phyloP scores from a whole-genome alignment of 208 protist species.

The Blechomonas ayalai region DNA sequence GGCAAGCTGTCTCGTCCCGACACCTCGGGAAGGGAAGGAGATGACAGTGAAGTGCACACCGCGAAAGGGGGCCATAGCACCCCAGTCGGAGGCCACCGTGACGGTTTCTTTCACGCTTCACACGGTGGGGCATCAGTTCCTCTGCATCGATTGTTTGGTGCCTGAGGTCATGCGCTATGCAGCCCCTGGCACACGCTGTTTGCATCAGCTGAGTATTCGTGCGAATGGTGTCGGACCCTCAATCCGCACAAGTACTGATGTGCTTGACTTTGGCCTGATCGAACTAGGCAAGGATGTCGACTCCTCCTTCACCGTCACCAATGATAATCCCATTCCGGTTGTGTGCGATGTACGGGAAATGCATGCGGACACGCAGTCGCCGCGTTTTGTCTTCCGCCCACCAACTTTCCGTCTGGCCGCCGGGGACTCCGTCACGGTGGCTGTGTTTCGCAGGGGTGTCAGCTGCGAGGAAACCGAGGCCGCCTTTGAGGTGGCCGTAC shows the following conservation, averaged over 20 bases:
- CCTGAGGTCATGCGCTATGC: conserved; percentile 37
- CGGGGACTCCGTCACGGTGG: conserved; percentile 77
- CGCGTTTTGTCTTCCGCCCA: conserved; percentile 80
- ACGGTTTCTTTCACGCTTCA: conserved; percentile 60
- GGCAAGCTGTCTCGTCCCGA: neutral
- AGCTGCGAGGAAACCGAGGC: conserved; percentile 70
- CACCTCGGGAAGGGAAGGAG: conserved; percentile 8
- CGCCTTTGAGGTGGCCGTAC: conserved; percentile 84
- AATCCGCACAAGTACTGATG: conserved; percentile 63
- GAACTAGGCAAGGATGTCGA: conserved; percentile 59
- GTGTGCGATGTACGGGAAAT: conserved; percentile 68
- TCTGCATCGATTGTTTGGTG: conserved; percentile 56
- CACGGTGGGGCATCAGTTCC: conserved; percentile 33
- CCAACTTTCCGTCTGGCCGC: conserved; percentile 57
- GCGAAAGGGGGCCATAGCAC: conserved; percentile 44
- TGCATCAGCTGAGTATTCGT: conserved; percentile 27
- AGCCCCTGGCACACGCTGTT: conserved; percentile 12
- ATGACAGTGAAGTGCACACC: conserved; percentile 58
- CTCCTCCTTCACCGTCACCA: conserved; percentile 81
- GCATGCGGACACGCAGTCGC: conserved; percentile 63
- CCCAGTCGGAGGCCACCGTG: conserved; percentile 29
- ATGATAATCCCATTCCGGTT: conserved; percentile 78
- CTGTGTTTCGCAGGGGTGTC: conserved; percentile 80
- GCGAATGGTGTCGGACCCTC: conserved; percentile 68
- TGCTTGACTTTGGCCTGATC: conserved; percentile 86